These are phyloP conservation scores for Clarkia xantiana DNA, from an alignment of 345 rosid genomes.

Conservation along the genomic window DNA sequence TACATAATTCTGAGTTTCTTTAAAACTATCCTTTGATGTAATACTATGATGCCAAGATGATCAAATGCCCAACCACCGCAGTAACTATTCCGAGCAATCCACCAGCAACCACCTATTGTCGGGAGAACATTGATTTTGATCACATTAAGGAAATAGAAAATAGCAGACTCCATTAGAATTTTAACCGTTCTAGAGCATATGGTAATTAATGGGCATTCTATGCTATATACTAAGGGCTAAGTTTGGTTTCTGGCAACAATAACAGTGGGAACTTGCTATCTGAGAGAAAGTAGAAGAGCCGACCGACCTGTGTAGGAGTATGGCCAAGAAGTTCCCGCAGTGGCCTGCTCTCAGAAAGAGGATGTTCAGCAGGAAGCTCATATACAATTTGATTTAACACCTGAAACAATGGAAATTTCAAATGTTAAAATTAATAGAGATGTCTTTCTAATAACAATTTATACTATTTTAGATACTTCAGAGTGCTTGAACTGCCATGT, in stretches of 20 bases:
- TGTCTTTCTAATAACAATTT: no score
- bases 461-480: no score
- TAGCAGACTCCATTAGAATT: no score
- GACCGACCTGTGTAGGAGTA: slow-evolving; percentile 71
- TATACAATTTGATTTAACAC: slow-evolving; percentile 91
- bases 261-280: not conserved
- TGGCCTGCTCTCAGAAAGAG: slow-evolving; percentile 81
- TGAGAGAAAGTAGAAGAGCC: no score
- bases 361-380: slow-evolving; percentile 92
- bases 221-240: no score
- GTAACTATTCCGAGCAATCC: slow-evolving; percentile 57
- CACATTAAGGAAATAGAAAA: no score
- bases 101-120: slow-evolving; percentile 61
- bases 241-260: not conserved
- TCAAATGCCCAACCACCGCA: slow-evolving; percentile 39
- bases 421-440: no score
- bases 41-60: slow-evolving; percentile 10
- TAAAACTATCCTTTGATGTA: no score
- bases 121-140: not conserved
- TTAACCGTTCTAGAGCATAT: no score
- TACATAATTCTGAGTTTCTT: no score
- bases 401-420: slow-evolving; percentile 18
- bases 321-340: slow-evolving; percentile 90
- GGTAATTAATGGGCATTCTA: no score
- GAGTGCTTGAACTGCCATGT: no score